Base-by-base conservation (phyloP, 768 basidiomycete species). In the Leucogyrophana mollusca region DNA sequence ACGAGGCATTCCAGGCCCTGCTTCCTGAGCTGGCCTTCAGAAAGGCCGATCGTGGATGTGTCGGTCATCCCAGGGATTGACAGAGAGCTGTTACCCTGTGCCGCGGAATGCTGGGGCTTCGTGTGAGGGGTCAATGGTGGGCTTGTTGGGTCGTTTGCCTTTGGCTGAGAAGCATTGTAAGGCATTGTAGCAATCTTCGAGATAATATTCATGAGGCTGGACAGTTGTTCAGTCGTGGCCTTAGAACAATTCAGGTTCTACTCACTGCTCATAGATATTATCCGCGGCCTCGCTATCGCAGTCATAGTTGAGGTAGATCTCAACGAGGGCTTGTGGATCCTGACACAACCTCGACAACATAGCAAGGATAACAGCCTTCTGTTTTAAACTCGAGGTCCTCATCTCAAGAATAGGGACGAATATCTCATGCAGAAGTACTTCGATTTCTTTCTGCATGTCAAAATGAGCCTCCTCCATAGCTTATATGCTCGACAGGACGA, bases 341-440 rank as follows among this genome's bases (percentile, higher is more conserved):
- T 95, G 90, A 58, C 90, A 94, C 13, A 99, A 70, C 34, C 89
- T 82, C 14, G 81, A 82, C 23, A 95, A 65, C 86, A 96, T 94
- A 33, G 82, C 85, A 42, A 98, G 74, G 43, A 98, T 90, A 40
- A 92, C 83, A 3, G 87, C 87, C 69, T 99, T 98, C 64, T 98
- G 96, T 59, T 92, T 92, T 40, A 95, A 70, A 1, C 94, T 96
- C 4, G 95, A 90, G 8, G 90, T 98, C 62, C 86, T 84, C 94
- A 99, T 97, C 69, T 99, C 96, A 47, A 98, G 74, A 39, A 99
- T 95, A 2, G 96, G 96, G 46, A 98, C 84, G 73, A 98, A 99
- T 52, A 99, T 98, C 65, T 99, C 96, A 56, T 96, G 94, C 39
- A 99, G 67, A n/a, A 99, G 75, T 30, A 99, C 94, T 65, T 97